A percentile compares a stretch with the other conserved stretches of the same genome.
Evolutionary conservation across 75 land plant species (phyloP).

Genomic region (Larix kaempferi): DNA sequence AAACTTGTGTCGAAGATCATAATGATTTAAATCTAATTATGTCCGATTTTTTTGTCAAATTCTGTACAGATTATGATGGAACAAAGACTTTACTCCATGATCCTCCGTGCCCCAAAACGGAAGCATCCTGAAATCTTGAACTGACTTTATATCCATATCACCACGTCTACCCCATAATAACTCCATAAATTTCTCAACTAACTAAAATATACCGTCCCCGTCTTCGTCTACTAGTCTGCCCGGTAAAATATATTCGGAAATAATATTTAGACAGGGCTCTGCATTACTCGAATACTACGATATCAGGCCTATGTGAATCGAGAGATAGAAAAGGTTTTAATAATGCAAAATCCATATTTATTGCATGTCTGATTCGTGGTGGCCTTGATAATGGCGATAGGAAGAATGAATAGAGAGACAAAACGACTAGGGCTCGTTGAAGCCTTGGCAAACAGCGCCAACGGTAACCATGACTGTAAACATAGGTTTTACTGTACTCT

Average conservation of each 20-base stretch:
- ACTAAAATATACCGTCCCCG: not conserved
- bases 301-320: not conserved
- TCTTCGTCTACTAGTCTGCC: constrained; percentile 85
- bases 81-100: too few relatives aligned
- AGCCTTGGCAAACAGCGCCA: constrained; percentile 12
- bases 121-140: too few relatives aligned
- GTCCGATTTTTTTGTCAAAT: too few relatives aligned
- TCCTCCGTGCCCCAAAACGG: too few relatives aligned
- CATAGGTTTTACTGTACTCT: constrained; percentile 13
- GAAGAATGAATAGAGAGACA: constrained; percentile 21
- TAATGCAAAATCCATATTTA: not conserved
- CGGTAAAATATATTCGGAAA: constrained; percentile 68
- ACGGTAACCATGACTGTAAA: constrained; percentile 18
- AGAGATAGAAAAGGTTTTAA: not conserved
- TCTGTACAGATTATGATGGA: too few relatives aligned
- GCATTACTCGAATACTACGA: not conserved
- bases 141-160: too few relatives aligned
- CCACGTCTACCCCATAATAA: too few relatives aligned
- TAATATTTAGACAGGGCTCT: constrained; percentile 79
- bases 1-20: too few relatives aligned
- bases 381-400: constrained; percentile 23
- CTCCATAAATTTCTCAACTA: too few relatives aligned
- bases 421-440: constrained; percentile 18
- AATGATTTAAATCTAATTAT: too few relatives aligned
- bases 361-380: constrained; percentile 23